Conservation (phyloP, 1,284 basidiomycete species). For the Apiotrichum mycotoxinovorans region DNA sequence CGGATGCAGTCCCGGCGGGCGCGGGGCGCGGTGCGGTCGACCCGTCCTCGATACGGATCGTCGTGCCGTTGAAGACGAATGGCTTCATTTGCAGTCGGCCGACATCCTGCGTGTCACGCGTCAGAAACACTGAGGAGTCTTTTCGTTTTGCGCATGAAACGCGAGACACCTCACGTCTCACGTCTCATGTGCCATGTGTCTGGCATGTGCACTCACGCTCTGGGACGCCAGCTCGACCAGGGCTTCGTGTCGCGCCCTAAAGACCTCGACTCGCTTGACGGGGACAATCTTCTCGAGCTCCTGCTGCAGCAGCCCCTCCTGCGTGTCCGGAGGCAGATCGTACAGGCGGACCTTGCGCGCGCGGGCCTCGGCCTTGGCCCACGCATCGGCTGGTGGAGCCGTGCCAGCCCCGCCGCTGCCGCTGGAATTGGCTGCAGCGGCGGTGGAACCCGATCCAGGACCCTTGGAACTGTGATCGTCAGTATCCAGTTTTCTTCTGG, state of each 20-base stretch:
- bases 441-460: background rate
- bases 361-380: slow-evolving; percentile 55
- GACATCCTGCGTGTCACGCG: background rate
- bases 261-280: slow-evolving; percentile 73
- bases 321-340: slow-evolving; percentile 66
- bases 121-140: background rate
- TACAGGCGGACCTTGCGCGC: slow-evolving; percentile 64
- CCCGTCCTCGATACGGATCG: slow-evolving; percentile 23
- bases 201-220: slow-evolving; percentile 33
- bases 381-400: background rate
- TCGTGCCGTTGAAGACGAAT: slow-evolving; percentile 60
- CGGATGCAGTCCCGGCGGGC: background rate
- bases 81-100: slow-evolving; percentile 56
- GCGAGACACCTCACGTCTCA: too few species aligned
- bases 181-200: too few species aligned
- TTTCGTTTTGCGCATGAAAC: too few species aligned
- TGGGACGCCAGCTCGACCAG: slow-evolving; percentile 69
- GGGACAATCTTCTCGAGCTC: slow-evolving; percentile 69
- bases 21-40: background rate
- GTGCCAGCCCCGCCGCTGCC: too few species aligned
- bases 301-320: slow-evolving; percentile 87
- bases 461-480: background rate
- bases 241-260: slow-evolving; percentile 64
- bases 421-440: background rate
- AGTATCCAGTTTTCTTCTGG: too few species aligned